Evolutionary conservation across 805 yeast species (phyloP), one percentile per base, ranked within the genome.

Genomic region (Ogataea parapolymorpha): DNA sequence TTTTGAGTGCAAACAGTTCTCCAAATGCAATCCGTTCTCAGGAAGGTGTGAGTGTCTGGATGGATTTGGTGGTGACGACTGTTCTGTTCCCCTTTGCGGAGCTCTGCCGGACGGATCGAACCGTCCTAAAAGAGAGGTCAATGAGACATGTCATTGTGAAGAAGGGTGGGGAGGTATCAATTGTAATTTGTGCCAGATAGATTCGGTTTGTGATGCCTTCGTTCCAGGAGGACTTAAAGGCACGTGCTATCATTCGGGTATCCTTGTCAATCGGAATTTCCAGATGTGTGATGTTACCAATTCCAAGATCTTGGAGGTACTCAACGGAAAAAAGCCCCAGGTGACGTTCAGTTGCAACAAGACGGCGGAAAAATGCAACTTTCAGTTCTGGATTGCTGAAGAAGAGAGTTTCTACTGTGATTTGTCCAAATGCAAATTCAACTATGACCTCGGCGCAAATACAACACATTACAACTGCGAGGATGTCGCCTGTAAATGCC

Each of bases 201-300:
- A 93, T 59, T 61, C 70, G 3, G 84, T 82, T 2, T 93, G 99
- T 67, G 85, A 87, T 59, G 67, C 85, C 0, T 85, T 93, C 53
- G 79, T 91, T 79, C 98, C 98, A 1, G 89, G 80, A 29, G 66
- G 85, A 2, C 63, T 88, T 41, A 68, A 75, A 44, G 99, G 98
- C 9, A 87, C 95, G 0, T 93, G 99, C 62, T 91, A 89, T 63
- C 75, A 80, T 47, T 77, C 84, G 8, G 99, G 98, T 14, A 75
- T 86, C 52, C 66, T 89, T 32, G 91, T 93, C 16, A 81, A 86
- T 48, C 72, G 79, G 51, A 78, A 84, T 54, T 86, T 82, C 59
- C 97, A 88, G 65, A 85, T 85, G 83, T 93, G 99, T 71, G 85
- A 90, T 56, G 98, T 93, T 13, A 91, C 98, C 14, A 91, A 84